Percentiles rank a stretch among this genome's conserved stretches.
Conservation (phyloP, 345 rosid species). For the Eucalyptus camaldulensis region DNA sequence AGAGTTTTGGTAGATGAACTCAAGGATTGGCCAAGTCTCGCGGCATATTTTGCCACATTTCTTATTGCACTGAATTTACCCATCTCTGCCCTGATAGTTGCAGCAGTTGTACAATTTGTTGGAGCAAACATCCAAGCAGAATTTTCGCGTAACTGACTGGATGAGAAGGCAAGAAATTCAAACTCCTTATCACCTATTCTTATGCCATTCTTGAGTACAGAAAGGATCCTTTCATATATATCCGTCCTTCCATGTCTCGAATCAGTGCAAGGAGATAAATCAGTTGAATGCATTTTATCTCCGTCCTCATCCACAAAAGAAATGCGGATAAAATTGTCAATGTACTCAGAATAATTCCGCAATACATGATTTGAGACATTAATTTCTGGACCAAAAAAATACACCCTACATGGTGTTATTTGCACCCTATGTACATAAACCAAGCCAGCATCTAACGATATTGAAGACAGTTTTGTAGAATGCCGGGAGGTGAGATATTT, state of each 20-base stretch:
- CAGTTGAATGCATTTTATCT: conserved; percentile 44
- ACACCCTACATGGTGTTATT: conserved; percentile 50
- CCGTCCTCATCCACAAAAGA: conserved; percentile 55
- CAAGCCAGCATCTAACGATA: conserved; percentile 30
- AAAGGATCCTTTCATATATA: conserved; percentile 34
- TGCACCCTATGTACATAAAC: conserved; percentile 45
- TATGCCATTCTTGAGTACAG: conserved; percentile 31
- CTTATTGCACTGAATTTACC: conserved; percentile 38
- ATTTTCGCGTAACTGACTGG: conserved; percentile 58
- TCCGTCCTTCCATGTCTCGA: conserved; percentile 18
- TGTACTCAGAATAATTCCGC: conserved; percentile 11
- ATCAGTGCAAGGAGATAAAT: conserved; percentile 45
- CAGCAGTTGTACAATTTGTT: conserved; percentile 24
- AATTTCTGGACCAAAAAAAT: conserved; percentile 51
- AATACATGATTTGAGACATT: conserved; percentile 54
- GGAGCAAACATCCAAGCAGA: conserved; percentile 77
- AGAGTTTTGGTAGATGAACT: conserved; percentile 55
- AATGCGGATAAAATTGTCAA: conserved; percentile 47
- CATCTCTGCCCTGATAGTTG: conserved; percentile 32
- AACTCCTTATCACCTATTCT: conserved; percentile 39
- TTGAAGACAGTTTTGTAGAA: conserved; percentile 9
- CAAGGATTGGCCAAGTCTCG: conserved; percentile 62
- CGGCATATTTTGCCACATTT: conserved; percentile 61
- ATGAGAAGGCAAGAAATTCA: conserved; percentile 66
- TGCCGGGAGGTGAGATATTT: conserved; percentile 1